These are phyloP conservation scores for Pyricularia grisea DNA, from an alignment of 2,329 filamentous ascomycete genomes.

Conservation along the genomic window DNA sequence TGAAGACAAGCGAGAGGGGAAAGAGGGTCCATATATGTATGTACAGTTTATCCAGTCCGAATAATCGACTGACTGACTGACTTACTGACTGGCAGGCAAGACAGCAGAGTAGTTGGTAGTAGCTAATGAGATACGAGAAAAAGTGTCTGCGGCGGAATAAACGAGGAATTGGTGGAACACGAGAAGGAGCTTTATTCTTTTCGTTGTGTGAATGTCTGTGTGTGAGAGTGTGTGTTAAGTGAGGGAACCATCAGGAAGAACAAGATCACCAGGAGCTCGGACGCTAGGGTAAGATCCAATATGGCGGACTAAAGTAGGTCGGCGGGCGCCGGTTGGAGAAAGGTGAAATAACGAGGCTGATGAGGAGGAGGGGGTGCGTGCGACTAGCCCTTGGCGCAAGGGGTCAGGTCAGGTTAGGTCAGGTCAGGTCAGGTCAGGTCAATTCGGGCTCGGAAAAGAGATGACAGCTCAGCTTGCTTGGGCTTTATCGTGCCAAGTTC, in stretches of 20 bases:
- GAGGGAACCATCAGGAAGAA: neutral
- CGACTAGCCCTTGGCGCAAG: neutral
- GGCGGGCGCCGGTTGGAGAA: constrained; percentile 1
- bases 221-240: neutral
- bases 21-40: constrained; percentile 1
- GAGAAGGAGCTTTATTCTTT: neutral
- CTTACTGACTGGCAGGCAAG: too few species aligned
- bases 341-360: constrained; percentile 1
- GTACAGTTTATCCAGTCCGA: neutral
- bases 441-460: neutral
- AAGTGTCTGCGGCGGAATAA: neutral
- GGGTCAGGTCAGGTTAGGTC: neutral
- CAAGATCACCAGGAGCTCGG: neutral
- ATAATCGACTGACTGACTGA: neutral
- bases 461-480: neutral
- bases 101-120: neutral
- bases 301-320: neutral
- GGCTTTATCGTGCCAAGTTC: neutral
- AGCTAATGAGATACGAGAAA: neutral
- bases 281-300: neutral
- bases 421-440: too few species aligned
- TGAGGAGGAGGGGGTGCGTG: neutral
- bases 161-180: neutral
- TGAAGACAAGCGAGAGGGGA: constrained; percentile 1
- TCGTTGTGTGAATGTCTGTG: neutral